Conservation (phyloP, 306 rosid genomes). For the Begonia fuchsioides region DNA sequence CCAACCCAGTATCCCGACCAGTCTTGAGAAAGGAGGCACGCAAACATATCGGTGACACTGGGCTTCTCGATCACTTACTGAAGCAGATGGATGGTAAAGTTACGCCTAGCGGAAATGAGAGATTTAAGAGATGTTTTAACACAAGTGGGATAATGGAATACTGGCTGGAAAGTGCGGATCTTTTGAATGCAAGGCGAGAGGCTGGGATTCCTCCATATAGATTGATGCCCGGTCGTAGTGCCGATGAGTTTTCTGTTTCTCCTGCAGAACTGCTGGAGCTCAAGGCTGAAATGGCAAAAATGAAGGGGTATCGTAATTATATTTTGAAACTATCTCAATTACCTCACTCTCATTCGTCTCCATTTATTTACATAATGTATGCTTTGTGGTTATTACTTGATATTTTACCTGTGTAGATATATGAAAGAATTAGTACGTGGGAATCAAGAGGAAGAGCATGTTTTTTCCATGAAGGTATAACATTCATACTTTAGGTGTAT, state of each 20-base stretch:
- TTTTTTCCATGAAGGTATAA: constrained; percentile 32
- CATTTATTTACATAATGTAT: not conserved
- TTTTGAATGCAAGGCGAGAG: constrained; percentile 37
- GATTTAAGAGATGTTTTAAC: constrained; percentile 74
- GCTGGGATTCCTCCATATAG: constrained; percentile 56
- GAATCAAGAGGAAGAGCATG: constrained; percentile 29
- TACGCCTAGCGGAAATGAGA: constrained; percentile 57
- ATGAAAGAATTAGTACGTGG: constrained; percentile 42
- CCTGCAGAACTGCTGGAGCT: constrained; percentile 50
- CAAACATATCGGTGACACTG: constrained; percentile 72
- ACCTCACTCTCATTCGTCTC: not conserved
- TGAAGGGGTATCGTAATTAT: constrained; percentile 49
- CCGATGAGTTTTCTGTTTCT: constrained; percentile 24
- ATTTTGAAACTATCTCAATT: not conserved
- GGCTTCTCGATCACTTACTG: constrained; percentile 74
- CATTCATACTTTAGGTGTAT: constrained; percentile 12
- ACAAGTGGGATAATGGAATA: constrained; percentile 71
- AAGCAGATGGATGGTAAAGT: constrained; percentile 68
- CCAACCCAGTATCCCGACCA: constrained; percentile 47
- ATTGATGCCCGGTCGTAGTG: constrained; percentile 10
- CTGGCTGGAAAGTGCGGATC: constrained; percentile 79
- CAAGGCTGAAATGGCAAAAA: constrained; percentile 38
- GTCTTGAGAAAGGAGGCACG: constrained; percentile 55
- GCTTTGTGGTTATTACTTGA: constrained; percentile 10
- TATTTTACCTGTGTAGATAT: constrained; percentile 39